Evolutionary conservation across 2,329 filamentous ascomycete genomes (phyloP), one percentile per base, ranked within the genome.

Genomic region (Curvularia verruculosa): DNA sequence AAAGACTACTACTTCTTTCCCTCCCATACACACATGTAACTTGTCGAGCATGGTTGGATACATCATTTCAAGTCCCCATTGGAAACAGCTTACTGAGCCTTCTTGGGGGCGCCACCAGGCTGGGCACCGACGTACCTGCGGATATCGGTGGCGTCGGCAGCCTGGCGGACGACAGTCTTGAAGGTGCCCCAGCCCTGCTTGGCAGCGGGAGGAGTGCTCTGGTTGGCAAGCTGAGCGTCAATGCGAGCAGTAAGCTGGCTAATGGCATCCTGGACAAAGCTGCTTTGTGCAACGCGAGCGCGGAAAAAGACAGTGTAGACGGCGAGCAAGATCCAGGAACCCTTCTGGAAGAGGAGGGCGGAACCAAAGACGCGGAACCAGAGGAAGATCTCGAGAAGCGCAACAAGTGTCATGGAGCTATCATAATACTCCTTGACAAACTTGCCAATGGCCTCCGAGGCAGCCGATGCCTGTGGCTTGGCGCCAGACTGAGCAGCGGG

Each of bases 341-440:
- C 89, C 77, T 89, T 91, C 80, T 89, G 87, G 86, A 98, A 98
- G 67, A 96, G 83, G 62, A 98, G 80, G 60, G 92, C 91, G 29
- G 91, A 89, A 52, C 92, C 79, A 47, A 96, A 74, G 53, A 99
- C 81, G 72, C 95, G 92, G 78, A 90, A 81, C 88, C 93, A 96
- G 58, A 98, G 87, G 39, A 85, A 80, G 66, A 98, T 91, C 82
- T 99, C 95, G 57, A 99, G 90, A 45, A 84, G 82, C 36, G 94
- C 90, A 29, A 99, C 95, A 59, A 98, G 82, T 56, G 90, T 91
- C 95, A 99, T 99, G 78, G 92, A 96, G 60, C 86, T 81, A 77
- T 99, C 95, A 76, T 99, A 99, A 85, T 98, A 97, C 76, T 92
- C 87, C 87, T 98, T 98, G 77, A 99, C 92, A 72, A 99, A 99